Conservation (phyloP, 345 rosid genomes). For the Pseudoturritis turrita region DNA sequence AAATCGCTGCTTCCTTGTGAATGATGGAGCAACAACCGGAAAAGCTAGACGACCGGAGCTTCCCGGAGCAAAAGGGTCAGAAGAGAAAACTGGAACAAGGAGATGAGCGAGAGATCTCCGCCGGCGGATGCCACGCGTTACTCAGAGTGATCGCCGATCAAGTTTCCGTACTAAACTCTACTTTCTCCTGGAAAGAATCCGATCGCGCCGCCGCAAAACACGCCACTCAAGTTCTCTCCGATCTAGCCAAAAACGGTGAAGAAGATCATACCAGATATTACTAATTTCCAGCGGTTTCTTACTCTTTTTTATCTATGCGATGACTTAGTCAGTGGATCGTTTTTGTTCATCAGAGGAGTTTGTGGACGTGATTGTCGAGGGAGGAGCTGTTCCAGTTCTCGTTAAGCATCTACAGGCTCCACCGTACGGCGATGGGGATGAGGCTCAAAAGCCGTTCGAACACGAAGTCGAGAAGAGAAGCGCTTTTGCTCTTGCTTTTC, state of each 20-base stretch:
- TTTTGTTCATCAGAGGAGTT: slow-evolving; percentile 69
- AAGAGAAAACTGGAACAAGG: slow-evolving; percentile 91
- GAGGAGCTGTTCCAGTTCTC: slow-evolving; percentile 89
- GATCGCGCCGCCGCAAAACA: slow-evolving; percentile 96
- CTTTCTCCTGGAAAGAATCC: slow-evolving; percentile 76
- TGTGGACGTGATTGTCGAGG: slow-evolving; percentile 89
- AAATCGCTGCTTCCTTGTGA: slow-evolving; percentile 28
- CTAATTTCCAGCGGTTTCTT: slow-evolving; percentile 4
- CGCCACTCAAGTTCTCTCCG: slow-evolving; percentile 96
- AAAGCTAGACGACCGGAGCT: slow-evolving; percentile 51
- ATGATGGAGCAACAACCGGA: slow-evolving; percentile 38
- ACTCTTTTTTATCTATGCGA: too few relatives aligned
- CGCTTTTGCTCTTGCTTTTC: slow-evolving; percentile 92
- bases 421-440: slow-evolving; percentile 48
- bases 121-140: slow-evolving; percentile 56
- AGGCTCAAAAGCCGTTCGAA: slow-evolving; percentile 60
- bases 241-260: slow-evolving; percentile 93
- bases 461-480: slow-evolving; percentile 99
- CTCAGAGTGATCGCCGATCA: slow-evolving; percentile 63
- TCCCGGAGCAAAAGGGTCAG: slow-evolving; percentile 85
- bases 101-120: slow-evolving; percentile 61
- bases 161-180: slow-evolving; percentile 58
- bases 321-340: too few relatives aligned
- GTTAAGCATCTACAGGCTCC: slow-evolving; percentile 91
- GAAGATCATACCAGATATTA: slow-evolving; percentile 8